Base-by-base conservation (phyloP, 1,284 basidiomycete species). In the Cutaneotrichosporon cavernicola region DNA sequence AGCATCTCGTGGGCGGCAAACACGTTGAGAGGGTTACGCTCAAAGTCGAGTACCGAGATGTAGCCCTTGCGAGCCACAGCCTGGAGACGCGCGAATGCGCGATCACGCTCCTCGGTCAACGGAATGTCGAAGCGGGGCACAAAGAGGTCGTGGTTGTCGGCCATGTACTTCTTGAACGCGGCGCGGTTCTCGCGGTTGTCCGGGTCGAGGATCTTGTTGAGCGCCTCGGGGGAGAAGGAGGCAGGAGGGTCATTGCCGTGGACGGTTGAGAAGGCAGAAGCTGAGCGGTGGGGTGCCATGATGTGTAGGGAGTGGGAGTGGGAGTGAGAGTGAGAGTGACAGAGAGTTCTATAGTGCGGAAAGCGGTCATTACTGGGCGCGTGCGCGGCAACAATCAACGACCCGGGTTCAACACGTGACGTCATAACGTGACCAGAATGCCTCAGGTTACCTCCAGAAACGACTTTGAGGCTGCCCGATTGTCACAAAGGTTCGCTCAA, bases 81-180 rank as follows among this genome's bases (percentile, higher is more conserved):
- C 21, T 46, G 55, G 11, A 58, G 61, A 21, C 65, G 65, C 8
- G 26, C 46, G 11, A 63, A 58, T 7, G 65, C 65, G 34, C 46
- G 61, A 26, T 63, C 65, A 40, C 65, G 65, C 56, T 60, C 65
- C 51, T 66, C 58, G 40, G 30, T n/a, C 43, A 66, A 56, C 1
- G 65, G 58, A 21, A 66, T 63, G 56, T 66, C 59, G 65, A 66
- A 61, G 55, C 65, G 65, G 5, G 65, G 65, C 5, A 63, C 61
- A 34, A 66, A 66, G 1, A 63, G 58, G 7, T 62, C 65, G 40
- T 49, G 65, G 51, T 62, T 40, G 32, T 18, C 26, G n/a, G 16
- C 40, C 53, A 66, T 60, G 56, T 38, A 61, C 34, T 61, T 4
- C 50, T 66, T 66, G 36, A 60, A 66, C 32, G 21, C 16, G 16